Evolutionary conservation across 495 filamentous ascomycete genomes (phyloP).

Genomic region (Annulohypoxylon maeteangense): DNA sequence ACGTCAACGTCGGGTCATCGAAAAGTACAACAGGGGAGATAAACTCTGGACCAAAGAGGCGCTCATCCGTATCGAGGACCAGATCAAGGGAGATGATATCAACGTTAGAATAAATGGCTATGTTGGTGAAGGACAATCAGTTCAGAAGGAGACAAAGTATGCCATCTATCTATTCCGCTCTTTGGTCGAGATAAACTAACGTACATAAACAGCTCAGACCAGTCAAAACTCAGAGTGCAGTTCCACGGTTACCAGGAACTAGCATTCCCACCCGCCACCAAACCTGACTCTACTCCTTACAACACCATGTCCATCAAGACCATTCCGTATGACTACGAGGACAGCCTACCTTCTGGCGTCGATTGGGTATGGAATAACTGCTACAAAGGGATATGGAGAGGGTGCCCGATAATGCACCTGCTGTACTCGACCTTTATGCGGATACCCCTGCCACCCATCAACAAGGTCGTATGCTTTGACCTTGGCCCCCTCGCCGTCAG

Average conservation of each 20-base stretch:
- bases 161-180: background rate
- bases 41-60: constrained; percentile 29
- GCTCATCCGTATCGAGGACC: constrained; percentile 10
- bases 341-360: background rate
- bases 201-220: background rate
- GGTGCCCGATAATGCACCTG: constrained; percentile 6
- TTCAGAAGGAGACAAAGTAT: constrained; percentile 11
- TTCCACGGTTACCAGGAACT: constrained; percentile 32
- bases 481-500: constrained; percentile 31
- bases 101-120: background rate
- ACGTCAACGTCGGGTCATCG: constrained; percentile 27
- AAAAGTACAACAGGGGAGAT: constrained; percentile 25
- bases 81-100: background rate
- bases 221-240: constrained; percentile 13
- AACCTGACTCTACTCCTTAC: constrained; percentile 20
- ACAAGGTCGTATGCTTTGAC: constrained; percentile 36
- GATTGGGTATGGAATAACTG: constrained; percentile 4
- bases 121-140: background rate
- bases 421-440: constrained; percentile 34
- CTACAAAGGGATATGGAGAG: background rate
- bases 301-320: constrained; percentile 20
- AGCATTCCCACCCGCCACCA: constrained; percentile 8
- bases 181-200: constrained; percentile 1
- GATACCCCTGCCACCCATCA: constrained; percentile 25
- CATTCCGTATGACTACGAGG: constrained; percentile 2